Percentiles rank a stretch among this genome's conserved stretches.
phyloP scores from a whole-genome alignment of 2,329 filamentous ascomycete species.

The Simplicillium aogashimaense region DNA sequence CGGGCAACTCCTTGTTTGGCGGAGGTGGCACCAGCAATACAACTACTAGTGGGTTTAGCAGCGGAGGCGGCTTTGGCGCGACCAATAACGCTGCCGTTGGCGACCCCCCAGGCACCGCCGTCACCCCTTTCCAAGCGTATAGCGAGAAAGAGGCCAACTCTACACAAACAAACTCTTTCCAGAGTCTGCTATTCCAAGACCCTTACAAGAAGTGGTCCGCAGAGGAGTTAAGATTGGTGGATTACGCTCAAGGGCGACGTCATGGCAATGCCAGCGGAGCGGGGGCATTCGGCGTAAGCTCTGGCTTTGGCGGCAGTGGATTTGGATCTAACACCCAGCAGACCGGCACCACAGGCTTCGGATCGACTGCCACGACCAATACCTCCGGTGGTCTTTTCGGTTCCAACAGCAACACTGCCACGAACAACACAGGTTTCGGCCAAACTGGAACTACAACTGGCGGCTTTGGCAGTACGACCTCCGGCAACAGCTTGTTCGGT shows the following conservation, averaged over 20 bases:
- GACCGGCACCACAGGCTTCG: constrained; percentile 13
- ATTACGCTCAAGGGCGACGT: constrained; percentile 80
- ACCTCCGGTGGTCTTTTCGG: constrained; percentile 27
- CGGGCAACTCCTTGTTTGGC: constrained; percentile 37
- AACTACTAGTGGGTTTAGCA: constrained; percentile 25
- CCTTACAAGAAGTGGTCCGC: constrained; percentile 83
- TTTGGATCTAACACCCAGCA: constrained; percentile 32
- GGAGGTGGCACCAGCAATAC: constrained; percentile 16
- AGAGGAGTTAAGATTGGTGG: constrained; percentile 73
- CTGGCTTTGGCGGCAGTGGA: constrained; percentile 38
- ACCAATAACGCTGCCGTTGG: constrained; percentile 31
- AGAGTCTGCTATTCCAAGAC: constrained; percentile 70
- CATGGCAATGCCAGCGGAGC: constrained; percentile 77
- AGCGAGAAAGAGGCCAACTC: constrained; percentile 63
- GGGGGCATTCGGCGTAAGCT: constrained; percentile 67
- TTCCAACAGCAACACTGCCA: constrained; percentile 16
- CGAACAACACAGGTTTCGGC: constrained; percentile 17
- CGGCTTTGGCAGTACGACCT: constrained; percentile 29
- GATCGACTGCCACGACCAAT: constrained; percentile 34
- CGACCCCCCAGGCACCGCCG: constrained; percentile 59
- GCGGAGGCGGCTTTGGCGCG: constrained; percentile 22
- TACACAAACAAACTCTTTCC: constrained; percentile 53
- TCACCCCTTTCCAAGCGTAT: constrained; percentile 57
- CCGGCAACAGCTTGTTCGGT: constrained; percentile 32
- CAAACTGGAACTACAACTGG: constrained; percentile 12